Conservation (phyloP, 805 yeast genomes). For the Cyberlindnera mississippiensis region DNA sequence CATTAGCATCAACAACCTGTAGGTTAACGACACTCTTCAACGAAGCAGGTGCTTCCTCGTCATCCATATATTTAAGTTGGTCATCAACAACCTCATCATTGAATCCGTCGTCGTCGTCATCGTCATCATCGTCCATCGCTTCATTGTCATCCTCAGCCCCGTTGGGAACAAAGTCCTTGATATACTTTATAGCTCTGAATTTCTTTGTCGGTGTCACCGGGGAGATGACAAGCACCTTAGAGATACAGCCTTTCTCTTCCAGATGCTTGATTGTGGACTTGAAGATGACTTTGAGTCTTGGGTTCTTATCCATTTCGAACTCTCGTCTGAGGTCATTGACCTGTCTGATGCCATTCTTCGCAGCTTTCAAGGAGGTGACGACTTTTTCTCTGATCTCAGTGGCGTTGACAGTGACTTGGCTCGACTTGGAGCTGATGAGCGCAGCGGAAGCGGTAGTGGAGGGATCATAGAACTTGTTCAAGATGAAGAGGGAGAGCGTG, state of each 20-base stretch:
- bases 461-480: conserved; percentile 40
- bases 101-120: conserved; percentile 30
- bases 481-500: conserved; percentile 50
- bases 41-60: conserved; percentile 19
- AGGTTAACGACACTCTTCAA: conserved; percentile 17
- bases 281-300: conserved; percentile 42
- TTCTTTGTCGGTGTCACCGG: conserved; percentile 42
- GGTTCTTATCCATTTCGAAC: conserved; percentile 43
- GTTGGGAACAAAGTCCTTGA: conserved; percentile 36
- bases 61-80: conserved; percentile 21
- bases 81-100: conserved; percentile 31
- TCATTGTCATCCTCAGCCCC: conserved; percentile 28
- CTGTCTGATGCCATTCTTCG: conserved; percentile 59
- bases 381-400: conserved; percentile 33
- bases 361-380: conserved; percentile 47
- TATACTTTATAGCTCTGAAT: conserved; percentile 43
- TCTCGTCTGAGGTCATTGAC: conserved; percentile 59
- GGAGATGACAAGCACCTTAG: conserved; percentile 48
- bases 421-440: conserved; percentile 17
- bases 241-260: conserved; percentile 41
- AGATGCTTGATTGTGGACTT: conserved; percentile 44
- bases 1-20: conserved; percentile 16
- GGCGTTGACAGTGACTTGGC: conserved; percentile 27
- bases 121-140: conserved; percentile 24
- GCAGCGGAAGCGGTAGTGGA: conserved; percentile 18